Evolutionary conservation across 305 asterid genomes (phyloP).

Genomic region (Fraxinus greggii): DNA sequence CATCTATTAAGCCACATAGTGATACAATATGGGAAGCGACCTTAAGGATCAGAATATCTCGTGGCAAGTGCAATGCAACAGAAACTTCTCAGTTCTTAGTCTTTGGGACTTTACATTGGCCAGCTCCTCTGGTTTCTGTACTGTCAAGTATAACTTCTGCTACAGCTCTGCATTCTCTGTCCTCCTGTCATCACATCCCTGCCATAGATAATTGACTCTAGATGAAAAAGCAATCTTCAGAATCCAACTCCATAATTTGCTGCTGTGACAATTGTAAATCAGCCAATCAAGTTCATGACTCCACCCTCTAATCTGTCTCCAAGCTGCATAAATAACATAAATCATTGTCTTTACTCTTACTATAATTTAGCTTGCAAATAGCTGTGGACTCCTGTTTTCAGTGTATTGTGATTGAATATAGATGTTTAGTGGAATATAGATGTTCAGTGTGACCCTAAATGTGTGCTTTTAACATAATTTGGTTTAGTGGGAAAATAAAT

Average conservation of each 20-base stretch:
- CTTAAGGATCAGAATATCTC: background rate
- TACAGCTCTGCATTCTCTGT: background rate
- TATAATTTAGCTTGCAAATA: background rate
- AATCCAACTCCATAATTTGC: background rate
- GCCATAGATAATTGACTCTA: background rate
- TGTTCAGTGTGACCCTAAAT: background rate
- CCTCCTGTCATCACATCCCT: background rate
- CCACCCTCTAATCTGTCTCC: background rate
- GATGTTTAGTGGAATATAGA: background rate
- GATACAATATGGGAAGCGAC: background rate
- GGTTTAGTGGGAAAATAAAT: conserved; percentile 3
- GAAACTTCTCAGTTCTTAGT: background rate
- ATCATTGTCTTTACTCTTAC: background rate
- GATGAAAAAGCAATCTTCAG: background rate
- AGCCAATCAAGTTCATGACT: background rate
- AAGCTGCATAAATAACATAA: background rate
- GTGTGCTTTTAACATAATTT: background rate
- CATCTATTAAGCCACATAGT: background rate
- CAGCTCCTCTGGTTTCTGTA: background rate
- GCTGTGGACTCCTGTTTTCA: background rate
- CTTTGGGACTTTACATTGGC: background rate
- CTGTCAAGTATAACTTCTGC: background rate
- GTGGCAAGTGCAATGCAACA: background rate
- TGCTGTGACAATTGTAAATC: background rate
- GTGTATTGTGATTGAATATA: background rate